Base-by-base conservation (phyloP, 331 rosid species). In the Saraca asoca region DNA sequence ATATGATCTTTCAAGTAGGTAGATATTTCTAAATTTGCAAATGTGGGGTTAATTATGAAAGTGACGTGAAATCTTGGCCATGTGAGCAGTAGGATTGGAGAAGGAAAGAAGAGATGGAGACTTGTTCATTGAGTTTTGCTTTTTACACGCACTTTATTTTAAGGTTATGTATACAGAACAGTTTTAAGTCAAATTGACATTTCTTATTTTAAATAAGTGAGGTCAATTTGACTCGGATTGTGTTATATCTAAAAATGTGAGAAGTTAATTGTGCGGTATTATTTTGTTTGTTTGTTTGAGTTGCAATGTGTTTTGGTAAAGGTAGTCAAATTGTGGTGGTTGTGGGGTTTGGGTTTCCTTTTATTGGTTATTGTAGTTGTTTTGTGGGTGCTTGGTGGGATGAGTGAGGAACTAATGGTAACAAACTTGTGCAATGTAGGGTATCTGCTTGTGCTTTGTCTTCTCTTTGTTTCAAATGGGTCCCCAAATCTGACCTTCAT, bases 1-100 rank as follows among this genome's bases (percentile, higher is more conserved):
- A 19, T 17, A 39, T 24, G 34, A 63, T 37, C 39, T 75, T 34
- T 51, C 62, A 62, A 46, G 53, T 57, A 75, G 79, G 46, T 57
- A 63, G 67, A 74, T 79, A 43, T 77, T 56, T 67, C 72, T 74
- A 59, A 66, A 75, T 68, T 56, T 79, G 79, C 82, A 74, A 77
- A 78, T 71, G 77, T 58, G 66, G 63, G 76, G 75, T 58, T 69
- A 65, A 74, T 68, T n/a, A 7, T 65, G 77, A 84, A 69, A 77
- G 69, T 50, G 75, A 74, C 75, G 59, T 51, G 13, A 56, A 74
- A 64, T 61, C 76, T 63, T 77, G 54, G 71, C 66, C 83, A 74
- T 68, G 88, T 82, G 91, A 68, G 71, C 62, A 51, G 77, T 46
- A 46, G 58, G 60, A 71, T 4, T 12, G 51, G 58, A 54, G 69